A percentile compares a stretch with the other conserved stretches of the same genome.
These are phyloP conservation scores for Phytophthora capsici DNA, from an alignment of 352 stramenopile genomes.

Conservation along the genomic window DNA sequence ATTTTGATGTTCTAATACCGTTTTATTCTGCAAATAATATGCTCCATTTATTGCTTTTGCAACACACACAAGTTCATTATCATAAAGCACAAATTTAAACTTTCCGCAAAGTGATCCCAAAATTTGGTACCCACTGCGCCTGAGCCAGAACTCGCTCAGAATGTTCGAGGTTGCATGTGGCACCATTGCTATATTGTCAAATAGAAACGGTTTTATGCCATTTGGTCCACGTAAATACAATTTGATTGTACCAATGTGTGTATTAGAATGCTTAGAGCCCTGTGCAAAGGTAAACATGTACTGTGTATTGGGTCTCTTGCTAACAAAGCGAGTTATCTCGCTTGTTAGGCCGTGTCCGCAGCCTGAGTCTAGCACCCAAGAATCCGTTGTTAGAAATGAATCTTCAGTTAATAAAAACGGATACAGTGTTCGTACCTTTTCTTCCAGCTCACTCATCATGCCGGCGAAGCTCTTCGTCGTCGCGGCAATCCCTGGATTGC, in stretches of 20 bases:
- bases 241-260: too few species aligned
- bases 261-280: too few species aligned
- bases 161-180: too few species aligned
- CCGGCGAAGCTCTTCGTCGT: neutral
- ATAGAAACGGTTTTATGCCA: too few species aligned
- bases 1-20: too few species aligned
- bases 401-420: neutral
- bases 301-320: neutral
- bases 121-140: too few species aligned
- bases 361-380: constrained; percentile 8
- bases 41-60: too few species aligned
- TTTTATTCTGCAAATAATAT: neutral
- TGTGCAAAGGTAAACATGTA: constrained; percentile 25
- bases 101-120: too few species aligned
- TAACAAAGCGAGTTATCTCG: neutral
- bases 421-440: constrained; percentile 4
- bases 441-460: constrained; percentile 2
- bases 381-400: constrained; percentile 3
- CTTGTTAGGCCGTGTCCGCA: constrained; percentile 19
- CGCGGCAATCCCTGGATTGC: neutral
- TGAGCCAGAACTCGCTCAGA: too few species aligned
- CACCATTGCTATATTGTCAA: too few species aligned
- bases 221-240: neutral
- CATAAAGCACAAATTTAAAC: neutral
- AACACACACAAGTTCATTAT: too few species aligned